Evolutionary conservation across 1,284 basidiomycete species (phyloP), one percentile per base, ranked within the genome.

Genomic region (Pterula multifida): DNA sequence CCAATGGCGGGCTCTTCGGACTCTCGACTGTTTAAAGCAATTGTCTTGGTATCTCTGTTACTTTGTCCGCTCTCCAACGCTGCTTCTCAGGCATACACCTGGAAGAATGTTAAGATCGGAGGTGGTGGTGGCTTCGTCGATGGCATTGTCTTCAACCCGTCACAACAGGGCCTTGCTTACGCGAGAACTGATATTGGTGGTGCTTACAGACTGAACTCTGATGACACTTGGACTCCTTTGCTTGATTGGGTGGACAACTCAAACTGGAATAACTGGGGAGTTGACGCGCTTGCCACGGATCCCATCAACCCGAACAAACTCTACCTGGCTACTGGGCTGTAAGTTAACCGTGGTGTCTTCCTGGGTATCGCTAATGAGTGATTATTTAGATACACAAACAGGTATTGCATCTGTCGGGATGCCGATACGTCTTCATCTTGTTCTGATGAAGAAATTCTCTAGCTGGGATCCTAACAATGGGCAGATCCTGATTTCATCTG

Each of bases 151-250:
- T 83, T 83, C 64, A 81, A 80, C 56, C 73, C 79, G 2, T 61
- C 58, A 36, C 54, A 65, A 48, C 63, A 79, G 67, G 79, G 79
- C 19, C 61, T 82, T n/a, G 78, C 75, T 1, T 82, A 75, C 59
- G 76, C 75, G 19, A 73, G 79, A 22, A 80, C 78, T n/a, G 78
- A 81, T 60, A 80, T 81, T 44, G 78, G 79, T 50, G 79, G 79
- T 36, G 77, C 75, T 9, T 81, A 82, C 62, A 76, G 68, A 56
- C 63, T 83, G 56, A 81, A 82, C 60, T 47, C 75, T 0, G 73
- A 80, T 55, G 76, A 78, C 52, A 65, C 74, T 2, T 81, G 79
- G 78, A 76, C 74, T 1, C 76, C 77, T 44, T 62, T 79, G 19
- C 66, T 79, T 42, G 79, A 81, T 58, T 81, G 75, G 55, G 78